phyloP scores from a whole-genome alignment of 192 early-diverging fungal species.

The Dissophora ornata region DNA sequence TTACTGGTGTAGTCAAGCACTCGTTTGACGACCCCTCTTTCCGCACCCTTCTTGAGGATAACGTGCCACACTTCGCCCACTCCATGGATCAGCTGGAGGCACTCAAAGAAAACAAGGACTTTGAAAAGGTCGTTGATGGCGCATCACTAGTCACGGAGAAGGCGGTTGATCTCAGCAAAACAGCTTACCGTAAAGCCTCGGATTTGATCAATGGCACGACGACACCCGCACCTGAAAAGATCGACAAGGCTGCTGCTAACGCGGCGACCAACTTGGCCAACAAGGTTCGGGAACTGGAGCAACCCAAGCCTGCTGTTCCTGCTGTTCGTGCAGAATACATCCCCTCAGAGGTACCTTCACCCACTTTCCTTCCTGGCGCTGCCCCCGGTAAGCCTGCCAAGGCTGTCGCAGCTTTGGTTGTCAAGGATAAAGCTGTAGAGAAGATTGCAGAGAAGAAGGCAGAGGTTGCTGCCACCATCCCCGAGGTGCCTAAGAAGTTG shows the following conservation, averaged over 20 bases:
- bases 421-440: conserved; percentile 15
- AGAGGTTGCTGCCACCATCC: conserved; percentile 6
- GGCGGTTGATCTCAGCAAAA: conserved; percentile 41
- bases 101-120: conserved; percentile 52
- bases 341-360: conserved; percentile 36
- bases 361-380: conserved; percentile 36
- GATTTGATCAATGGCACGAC: conserved; percentile 53
- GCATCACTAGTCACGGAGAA: conserved; percentile 19
- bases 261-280: conserved; percentile 19
- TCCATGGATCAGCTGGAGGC: conserved; percentile 44
- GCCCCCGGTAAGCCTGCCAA: conserved; percentile 27
- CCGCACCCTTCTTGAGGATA: conserved; percentile 40
- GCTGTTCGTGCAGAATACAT: conserved; percentile 32
- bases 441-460: conserved; percentile 40
- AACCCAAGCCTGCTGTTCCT: conserved; percentile 48
- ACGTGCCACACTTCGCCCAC: conserved; percentile 47
- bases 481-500: conserved; percentile 43
- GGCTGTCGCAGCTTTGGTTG: background rate
- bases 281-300: conserved; percentile 51
- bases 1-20: conserved; percentile 49
- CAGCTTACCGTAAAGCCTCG: conserved; percentile 35
- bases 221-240: conserved; percentile 44
- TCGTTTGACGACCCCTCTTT: conserved; percentile 43
- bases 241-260: background rate
- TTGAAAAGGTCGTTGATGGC: conserved; percentile 17